These are phyloP conservation scores for Aspergillus bridgeri DNA, from an alignment of 495 filamentous ascomycete species.

Conservation along the genomic window DNA sequence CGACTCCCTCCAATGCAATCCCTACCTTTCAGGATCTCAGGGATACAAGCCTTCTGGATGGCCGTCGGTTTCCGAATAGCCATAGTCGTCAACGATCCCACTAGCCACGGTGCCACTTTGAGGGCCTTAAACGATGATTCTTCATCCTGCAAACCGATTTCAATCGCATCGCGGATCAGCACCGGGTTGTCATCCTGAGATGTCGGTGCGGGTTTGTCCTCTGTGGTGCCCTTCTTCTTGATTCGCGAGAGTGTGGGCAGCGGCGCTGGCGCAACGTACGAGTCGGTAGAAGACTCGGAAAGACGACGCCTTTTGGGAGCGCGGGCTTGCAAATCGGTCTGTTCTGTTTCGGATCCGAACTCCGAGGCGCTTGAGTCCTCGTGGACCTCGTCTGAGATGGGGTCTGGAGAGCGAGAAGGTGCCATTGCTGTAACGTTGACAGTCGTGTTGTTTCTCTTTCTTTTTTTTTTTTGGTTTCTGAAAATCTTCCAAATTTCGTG, in stretches of 20 bases:
- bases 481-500: constrained; percentile 32
- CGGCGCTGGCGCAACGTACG: constrained; percentile 36
- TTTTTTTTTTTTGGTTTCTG: constrained; percentile 6
- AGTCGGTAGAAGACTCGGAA: constrained; percentile 41
- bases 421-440: constrained; percentile 30
- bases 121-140: constrained; percentile 70
- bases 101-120: constrained; percentile 80
- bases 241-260: constrained; percentile 45
- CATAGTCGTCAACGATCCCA: constrained; percentile 79
- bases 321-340: constrained; percentile 27
- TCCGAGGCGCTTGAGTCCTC: constrained; percentile 21
- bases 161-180: constrained; percentile 41
- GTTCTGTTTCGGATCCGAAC: constrained; percentile 7
- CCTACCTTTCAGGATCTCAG: constrained; percentile 80
- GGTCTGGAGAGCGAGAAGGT: constrained; percentile 24
- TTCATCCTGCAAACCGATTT: constrained; percentile 37
- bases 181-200: constrained; percentile 34
- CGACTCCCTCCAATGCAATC: constrained; percentile 93
- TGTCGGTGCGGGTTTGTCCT: constrained; percentile 16
- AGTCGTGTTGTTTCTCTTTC: constrained; percentile 2
- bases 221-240: constrained; percentile 37
- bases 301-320: constrained; percentile 43
- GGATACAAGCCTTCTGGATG: constrained; percentile 90
- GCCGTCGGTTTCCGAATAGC: constrained; percentile 84
- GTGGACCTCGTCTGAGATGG: constrained; percentile 23